Base-by-base conservation (phyloP, 352 stramenopile species). In the Globisporangium takayamanum region DNA sequence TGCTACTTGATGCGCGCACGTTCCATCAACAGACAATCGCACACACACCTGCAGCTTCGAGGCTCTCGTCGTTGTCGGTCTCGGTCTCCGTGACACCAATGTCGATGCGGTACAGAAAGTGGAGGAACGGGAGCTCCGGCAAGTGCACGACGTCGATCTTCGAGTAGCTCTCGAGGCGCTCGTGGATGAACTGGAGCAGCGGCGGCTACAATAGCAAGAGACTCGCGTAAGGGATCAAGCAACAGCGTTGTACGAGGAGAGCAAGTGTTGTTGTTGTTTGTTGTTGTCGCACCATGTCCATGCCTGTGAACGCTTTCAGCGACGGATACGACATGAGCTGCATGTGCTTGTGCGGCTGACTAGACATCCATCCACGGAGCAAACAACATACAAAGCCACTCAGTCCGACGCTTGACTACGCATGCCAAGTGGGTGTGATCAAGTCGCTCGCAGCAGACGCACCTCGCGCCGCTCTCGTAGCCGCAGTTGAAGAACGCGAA, bases 341-440 rank as follows among this genome's bases (percentile, higher is more conserved):
- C 80, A 93, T 90, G 72, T 93, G 84, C 57, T 93, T 93, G 68
- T 90, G 80, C n/a, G 84, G 81, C 64, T 93, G 84, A 55, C 81
- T 92, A 57, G 5, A 5, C 12, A 39, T 25, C 7, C 30, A 10
- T 30, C 16, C 28, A 42, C 25, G 0, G 26, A 5, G 25, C 16
- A 25, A 33, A 11, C 25, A 37, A 45, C 16, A 14, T n/a, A 45
- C 16, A 45, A 18, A 47, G 1, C 7, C 41, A 20, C 14, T 5
- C 8, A 20, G 14, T 20, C 2, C 7, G 41, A 47, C 41, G 18
- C 41, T 18, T 8, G 1, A 20, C 41, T 5, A n/a, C 14, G 41
- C 41, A 20, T 6, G 7, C 14, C 3, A 20, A 47, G 15, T 33
- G 28, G 22, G 22, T 22, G 22, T 22, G 22, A 3, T 6, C 28